Base-by-base conservation (phyloP, 139 green algal genomes). In the Protoeuglena noctilucae region DNA sequence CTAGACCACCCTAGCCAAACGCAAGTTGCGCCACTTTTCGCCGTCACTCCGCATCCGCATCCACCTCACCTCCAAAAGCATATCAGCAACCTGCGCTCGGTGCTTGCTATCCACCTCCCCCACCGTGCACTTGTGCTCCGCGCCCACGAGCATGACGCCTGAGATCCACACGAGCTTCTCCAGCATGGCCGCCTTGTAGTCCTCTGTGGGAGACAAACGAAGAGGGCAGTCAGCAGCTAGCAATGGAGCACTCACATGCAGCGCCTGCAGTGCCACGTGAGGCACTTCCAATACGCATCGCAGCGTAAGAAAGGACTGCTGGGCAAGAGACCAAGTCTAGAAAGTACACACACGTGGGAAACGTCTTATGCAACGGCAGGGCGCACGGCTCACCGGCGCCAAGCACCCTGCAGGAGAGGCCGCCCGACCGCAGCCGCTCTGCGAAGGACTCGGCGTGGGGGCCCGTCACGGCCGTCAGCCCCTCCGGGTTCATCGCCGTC, bases 141-240 rank as follows among this genome's bases (percentile, higher is more conserved):
- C 77, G 1, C 91, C 91, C 21, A 97, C 72, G 40, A 94, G 57
- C 91, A 98, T 99, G 63, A 95, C 88, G 1, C 83, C 79, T 48
- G 77, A 84, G 57, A 98, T 98, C 90, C 91, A 98, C 16, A 97
- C 82, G n/a, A 98, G 76, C 79, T 98, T 98, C 65, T 98, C 91
- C 41, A 96, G 76, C 89, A 98, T 97, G 5, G 72, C 67, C 34
- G 69, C 65, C 17, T 64, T 64, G 66, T 85, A 96, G n/a, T 61
- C 66, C 0, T 43, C 41, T 17, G 59, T 59, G 29, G n/a, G n/a
- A n/a, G n/a, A 68, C 54, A 21, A 65, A n/a, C n/a, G n/a, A n/a
- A n/a, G n/a, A n/a, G n/a, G n/a, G n/a, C n/a, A n/a, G n/a, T n/a
- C n/a, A n/a, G n/a, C n/a, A n/a, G n/a, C n/a, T n/a, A n/a, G n/a